Evolutionary conservation across 2,329 filamentous ascomycete species (phyloP).

Genomic region (Coniochaeta sp.): DNA sequence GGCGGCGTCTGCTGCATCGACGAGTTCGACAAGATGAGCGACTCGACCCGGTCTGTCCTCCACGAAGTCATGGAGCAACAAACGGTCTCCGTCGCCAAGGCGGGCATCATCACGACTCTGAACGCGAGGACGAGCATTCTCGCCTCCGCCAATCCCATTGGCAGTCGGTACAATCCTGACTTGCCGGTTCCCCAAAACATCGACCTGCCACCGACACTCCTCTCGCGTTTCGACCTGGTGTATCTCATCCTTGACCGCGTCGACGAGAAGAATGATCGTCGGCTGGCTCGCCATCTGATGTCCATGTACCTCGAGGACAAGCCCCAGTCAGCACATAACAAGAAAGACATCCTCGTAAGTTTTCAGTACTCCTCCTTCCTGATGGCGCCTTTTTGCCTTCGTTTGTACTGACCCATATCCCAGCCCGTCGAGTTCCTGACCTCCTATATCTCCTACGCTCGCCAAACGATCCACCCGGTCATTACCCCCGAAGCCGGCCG

Average conservation of each 20-base stretch:
- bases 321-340: conserved; percentile 71
- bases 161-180: conserved; percentile 94
- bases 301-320: conserved; percentile 96
- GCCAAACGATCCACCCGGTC: conserved; percentile 73
- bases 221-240: conserved; percentile 94
- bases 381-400: background rate
- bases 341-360: conserved; percentile 73
- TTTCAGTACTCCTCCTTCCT: background rate
- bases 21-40: conserved; percentile 83
- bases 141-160: conserved; percentile 95
- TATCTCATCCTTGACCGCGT: conserved; percentile 93
- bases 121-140: conserved; percentile 95
- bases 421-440: conserved; percentile 93
- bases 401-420: conserved; percentile 18
- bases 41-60: conserved; percentile 69
- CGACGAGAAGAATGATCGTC: conserved; percentile 82
- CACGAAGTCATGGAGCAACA: conserved; percentile 89
- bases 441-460: conserved; percentile 93
- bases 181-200: conserved; percentile 97
- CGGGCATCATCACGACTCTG: conserved; percentile 91
- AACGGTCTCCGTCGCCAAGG: conserved; percentile 79
- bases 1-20: conserved; percentile 81
- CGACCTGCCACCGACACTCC: conserved; percentile 86
- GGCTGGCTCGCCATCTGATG: conserved; percentile 84
- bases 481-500: conserved; percentile 75